Percentiles rank a stretch among this genome's conserved stretches.
These are phyloP conservation scores for Chytriomyces sp. DNA, from an alignment of 192 early-diverging fungal species.

Conservation along the genomic window DNA sequence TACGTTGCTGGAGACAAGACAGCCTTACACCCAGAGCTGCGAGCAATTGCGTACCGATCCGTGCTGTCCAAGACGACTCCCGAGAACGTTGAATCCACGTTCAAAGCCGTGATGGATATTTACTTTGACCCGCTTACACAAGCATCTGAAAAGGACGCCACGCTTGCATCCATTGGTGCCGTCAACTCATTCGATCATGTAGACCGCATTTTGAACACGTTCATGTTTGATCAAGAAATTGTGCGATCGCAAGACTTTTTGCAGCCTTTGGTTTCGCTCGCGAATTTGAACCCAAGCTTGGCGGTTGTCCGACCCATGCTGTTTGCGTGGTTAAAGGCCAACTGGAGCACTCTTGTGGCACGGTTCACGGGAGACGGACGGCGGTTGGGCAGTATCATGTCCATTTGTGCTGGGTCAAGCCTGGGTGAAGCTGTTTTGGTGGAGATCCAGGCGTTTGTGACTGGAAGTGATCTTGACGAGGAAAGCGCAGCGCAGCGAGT, in stretches of 20 bases:
- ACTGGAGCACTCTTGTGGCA: constrained; percentile 14
- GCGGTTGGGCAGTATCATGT: constrained; percentile 6
- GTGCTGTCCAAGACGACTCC: constrained; percentile 55
- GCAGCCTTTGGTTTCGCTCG: constrained; percentile 7
- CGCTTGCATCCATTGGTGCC: constrained; percentile 60
- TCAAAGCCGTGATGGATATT: constrained; percentile 49
- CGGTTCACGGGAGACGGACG: constrained; percentile 7
- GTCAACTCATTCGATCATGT: constrained; percentile 53
- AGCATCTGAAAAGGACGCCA: constrained; percentile 35
- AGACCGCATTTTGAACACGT: constrained; percentile 70
- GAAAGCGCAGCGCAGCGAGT: constrained; percentile 17
- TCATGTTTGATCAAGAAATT: constrained; percentile 71
- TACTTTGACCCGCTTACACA: constrained; percentile 39
- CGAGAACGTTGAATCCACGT: constrained; percentile 40
- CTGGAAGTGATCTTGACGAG: constrained; percentile 27
- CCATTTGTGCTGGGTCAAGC: not conserved
- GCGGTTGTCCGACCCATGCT: constrained; percentile 30
- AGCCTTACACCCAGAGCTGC: constrained; percentile 69
- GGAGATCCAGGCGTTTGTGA: constrained; percentile 28
- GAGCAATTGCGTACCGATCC: constrained; percentile 70
- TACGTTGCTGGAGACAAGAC: constrained; percentile 68
- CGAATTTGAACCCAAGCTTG: not conserved
- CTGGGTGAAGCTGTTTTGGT: constrained; percentile 24
- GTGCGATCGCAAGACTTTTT: constrained; percentile 45
- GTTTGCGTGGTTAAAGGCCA: constrained; percentile 32